Evolutionary conservation across 306 rosid species (phyloP).

Genomic region (Pyrus betulifolia): DNA sequence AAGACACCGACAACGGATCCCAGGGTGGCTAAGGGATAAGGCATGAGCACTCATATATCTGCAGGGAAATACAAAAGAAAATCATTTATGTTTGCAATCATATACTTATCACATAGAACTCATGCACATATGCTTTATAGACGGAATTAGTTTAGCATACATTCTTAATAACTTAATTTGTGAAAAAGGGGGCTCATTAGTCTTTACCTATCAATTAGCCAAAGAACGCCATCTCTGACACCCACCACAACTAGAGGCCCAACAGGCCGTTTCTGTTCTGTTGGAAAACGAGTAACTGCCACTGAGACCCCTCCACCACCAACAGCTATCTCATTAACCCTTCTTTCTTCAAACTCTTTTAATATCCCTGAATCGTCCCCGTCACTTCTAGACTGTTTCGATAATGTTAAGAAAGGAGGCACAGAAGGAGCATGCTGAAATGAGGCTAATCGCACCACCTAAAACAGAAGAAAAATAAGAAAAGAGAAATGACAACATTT

Average conservation of each 20-base stretch:
- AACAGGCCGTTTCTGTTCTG: slow-evolving; percentile 95
- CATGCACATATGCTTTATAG: background rate
- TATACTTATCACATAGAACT: background rate
- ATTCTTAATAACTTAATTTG: background rate
- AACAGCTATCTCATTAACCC: slow-evolving; percentile 82
- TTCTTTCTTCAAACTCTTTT: slow-evolving; percentile 66
- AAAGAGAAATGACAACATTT: background rate
- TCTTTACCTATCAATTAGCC: slow-evolving; percentile 91
- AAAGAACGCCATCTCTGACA: slow-evolving; percentile 96
- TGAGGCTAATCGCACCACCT: slow-evolving; percentile 98
- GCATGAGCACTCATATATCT: slow-evolving; percentile 99
- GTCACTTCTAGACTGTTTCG: slow-evolving; percentile 69
- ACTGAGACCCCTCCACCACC: slow-evolving; percentile 99
- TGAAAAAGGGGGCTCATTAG: background rate
- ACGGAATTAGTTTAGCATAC: background rate
- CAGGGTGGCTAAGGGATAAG: slow-evolving; percentile 88
- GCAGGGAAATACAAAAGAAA: slow-evolving; percentile 7
- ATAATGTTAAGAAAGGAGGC: slow-evolving; percentile 78
- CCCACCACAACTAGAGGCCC: slow-evolving; percentile 94
- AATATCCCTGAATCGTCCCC: slow-evolving; percentile 53
- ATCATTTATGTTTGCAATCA: background rate
- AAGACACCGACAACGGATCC: slow-evolving; percentile 97
- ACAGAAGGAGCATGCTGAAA: slow-evolving; percentile 98
- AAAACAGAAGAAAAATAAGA: slow-evolving; percentile 15
- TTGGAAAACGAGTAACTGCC: slow-evolving; percentile 89